A percentile compares a stretch with the other conserved stretches of the same genome.
These are phyloP conservation scores for Euphorbia tirucalli DNA, from an alignment of 345 rosid genomes.

Conservation along the genomic window DNA sequence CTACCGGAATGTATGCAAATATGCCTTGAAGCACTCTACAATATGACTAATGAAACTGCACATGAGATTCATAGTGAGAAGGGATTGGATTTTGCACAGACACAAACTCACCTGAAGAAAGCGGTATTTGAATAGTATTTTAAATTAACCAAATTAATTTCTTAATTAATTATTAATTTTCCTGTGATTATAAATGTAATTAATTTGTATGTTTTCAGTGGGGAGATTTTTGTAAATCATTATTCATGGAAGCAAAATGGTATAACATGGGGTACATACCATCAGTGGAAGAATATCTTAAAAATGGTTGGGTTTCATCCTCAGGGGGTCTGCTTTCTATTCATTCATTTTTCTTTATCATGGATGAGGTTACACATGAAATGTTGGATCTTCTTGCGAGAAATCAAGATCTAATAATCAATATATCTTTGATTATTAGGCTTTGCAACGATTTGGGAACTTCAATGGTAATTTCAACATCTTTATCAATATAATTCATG, in stretches of 20 bases:
- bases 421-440: slow-evolving; percentile 39
- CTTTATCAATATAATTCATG: too few relatives aligned
- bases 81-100: slow-evolving; percentile 24
- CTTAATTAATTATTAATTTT: not conserved
- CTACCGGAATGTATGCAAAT: slow-evolving; percentile 49
- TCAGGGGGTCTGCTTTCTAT: not conserved
- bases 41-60: slow-evolving; percentile 35
- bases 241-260: slow-evolving; percentile 45
- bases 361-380: not conserved
- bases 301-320: not conserved
- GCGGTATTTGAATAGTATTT: slow-evolving; percentile 40
- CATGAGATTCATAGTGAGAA: slow-evolving; percentile 33
- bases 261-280: not conserved
- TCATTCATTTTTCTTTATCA: not conserved
- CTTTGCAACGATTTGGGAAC: slow-evolving; percentile 53
- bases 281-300: not conserved
- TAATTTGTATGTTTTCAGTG: slow-evolving; percentile 33
- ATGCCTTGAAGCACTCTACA: slow-evolving; percentile 38
- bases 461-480: slow-evolving; percentile 29
- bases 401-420: slow-evolving; percentile 28
- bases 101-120: slow-evolving; percentile 31
- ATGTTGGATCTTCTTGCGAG: not conserved
- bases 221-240: slow-evolving; percentile 47
- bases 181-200: not conserved
- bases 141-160: not conserved